phyloP scores from a whole-genome alignment of 1,284 basidiomycete species.

The Moesziomyces sp. region DNA sequence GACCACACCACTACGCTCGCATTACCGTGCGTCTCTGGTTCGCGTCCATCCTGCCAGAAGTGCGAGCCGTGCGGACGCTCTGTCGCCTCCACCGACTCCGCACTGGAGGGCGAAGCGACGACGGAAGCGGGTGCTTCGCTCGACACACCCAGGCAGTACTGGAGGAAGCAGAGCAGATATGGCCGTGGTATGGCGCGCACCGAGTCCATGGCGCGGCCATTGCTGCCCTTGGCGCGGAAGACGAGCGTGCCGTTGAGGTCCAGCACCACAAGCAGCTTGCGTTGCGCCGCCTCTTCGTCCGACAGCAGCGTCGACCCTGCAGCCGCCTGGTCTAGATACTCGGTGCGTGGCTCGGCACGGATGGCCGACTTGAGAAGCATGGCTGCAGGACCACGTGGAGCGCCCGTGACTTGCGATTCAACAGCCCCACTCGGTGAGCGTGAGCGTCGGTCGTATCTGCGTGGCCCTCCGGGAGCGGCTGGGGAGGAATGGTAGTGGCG shows the following conservation, averaged over 20 bases:
- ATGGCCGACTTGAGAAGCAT: constrained; percentile 4
- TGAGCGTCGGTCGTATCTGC: not conserved
- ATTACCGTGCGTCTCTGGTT: constrained; percentile 70
- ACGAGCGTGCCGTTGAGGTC: constrained; percentile 86
- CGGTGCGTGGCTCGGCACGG: constrained; percentile 19
- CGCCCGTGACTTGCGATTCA: not conserved
- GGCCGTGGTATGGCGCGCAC: constrained; percentile 70
- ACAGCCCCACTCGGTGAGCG: not conserved
- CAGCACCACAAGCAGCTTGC: constrained; percentile 74
- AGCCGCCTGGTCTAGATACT: constrained; percentile 23
- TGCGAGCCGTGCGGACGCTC: constrained; percentile 48
- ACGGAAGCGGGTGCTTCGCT: constrained; percentile 1
- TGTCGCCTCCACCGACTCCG: not conserved
- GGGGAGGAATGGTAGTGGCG: not conserved
- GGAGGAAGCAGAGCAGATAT: constrained; percentile 76
- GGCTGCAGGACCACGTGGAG: constrained; percentile 9
- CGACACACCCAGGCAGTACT: constrained; percentile 70
- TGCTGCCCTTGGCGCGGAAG: constrained; percentile 71
- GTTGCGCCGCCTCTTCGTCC: constrained; percentile 13
- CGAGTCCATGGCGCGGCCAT: constrained; percentile 27
- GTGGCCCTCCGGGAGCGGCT: not conserved
- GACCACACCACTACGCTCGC: constrained; percentile 88
- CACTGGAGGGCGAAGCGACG: not conserved
- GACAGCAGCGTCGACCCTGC: constrained; percentile 4
- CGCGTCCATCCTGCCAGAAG: constrained; percentile 33